phyloP scores from a whole-genome alignment of 306 rosid species.

The Vigna trinervia region DNA sequence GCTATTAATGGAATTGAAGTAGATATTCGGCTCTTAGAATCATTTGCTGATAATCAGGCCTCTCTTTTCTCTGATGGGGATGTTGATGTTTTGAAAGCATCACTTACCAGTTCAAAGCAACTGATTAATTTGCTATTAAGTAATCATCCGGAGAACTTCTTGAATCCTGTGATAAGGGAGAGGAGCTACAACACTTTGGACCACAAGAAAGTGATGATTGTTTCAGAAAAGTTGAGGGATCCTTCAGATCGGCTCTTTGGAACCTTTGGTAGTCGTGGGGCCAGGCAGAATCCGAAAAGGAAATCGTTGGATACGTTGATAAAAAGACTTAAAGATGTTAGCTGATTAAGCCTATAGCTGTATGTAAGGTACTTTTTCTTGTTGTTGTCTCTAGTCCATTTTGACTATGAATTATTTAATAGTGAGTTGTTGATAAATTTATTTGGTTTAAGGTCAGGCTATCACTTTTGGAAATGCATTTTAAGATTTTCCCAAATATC shows the following conservation, averaged over 20 bases:
- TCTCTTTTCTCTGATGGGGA: constrained; percentile 77
- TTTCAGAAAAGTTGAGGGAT: constrained; percentile 92
- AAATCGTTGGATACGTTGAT: constrained; percentile 85
- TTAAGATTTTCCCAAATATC: constrained; percentile 44
- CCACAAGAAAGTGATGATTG: constrained; percentile 74
- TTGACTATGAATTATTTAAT: constrained; percentile 56
- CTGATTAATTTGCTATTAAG: constrained; percentile 80
- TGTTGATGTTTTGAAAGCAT: constrained; percentile 70
- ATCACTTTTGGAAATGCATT: constrained; percentile 47
- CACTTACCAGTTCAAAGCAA: constrained; percentile 85
- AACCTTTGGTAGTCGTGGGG: constrained; percentile 85
- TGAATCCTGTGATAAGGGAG: constrained; percentile 95
- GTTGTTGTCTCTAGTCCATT: constrained; percentile 39
- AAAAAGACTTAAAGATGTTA: constrained; percentile 89
- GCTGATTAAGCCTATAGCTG: constrained; percentile 60
- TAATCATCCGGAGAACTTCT: constrained; percentile 91
- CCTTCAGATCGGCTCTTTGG: constrained; percentile 92
- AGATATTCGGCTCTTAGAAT: constrained; percentile 81
- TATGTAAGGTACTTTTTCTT: constrained; percentile 57
- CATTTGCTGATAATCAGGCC: constrained; percentile 89
- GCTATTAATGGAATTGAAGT: constrained; percentile 85
- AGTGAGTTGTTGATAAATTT: constrained; percentile 58
- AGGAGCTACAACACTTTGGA: constrained; percentile 87
- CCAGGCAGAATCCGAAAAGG: constrained; percentile 93
- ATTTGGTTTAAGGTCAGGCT: constrained; percentile 45